Base-by-base conservation (phyloP, 129 eudicot species). In the Erigeron canadensis region DNA sequence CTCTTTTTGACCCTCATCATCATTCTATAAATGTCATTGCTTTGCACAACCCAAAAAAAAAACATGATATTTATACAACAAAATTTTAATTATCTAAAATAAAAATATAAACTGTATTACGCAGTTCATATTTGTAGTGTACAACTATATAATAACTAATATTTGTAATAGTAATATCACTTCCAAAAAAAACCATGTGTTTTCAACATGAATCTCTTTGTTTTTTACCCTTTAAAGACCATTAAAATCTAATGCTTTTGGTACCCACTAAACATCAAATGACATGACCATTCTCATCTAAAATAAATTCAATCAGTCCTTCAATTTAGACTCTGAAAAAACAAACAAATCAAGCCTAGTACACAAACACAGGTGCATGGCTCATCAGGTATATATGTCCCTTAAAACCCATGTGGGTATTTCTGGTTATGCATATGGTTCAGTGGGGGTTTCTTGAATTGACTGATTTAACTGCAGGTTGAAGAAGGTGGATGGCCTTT, bases 401-500 rank as follows among this genome's bases (percentile, higher is more conserved):
- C n/a, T 28, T 28, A 28, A 44, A 22, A 71, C 58, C 21, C 65
- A 43, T 46, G 57, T 28, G 55, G 13, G 39, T 8, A 55, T 78
- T 12, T 39, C 44, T 60, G 15, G 44, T 23, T 59, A 18, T 56
- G 0, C 13, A 54, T 9, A 37, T 55, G 69, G 28, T 11, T 57
- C 23, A 7, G 56, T 16, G 28, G 47, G 28, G 69, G 42, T 70
- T 48, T 42, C 4, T 37, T 71, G 57, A 68, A 5, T 28, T 74
- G 70, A 71, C 17, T 78, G 76, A 69, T 77, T 70, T 82, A 74
- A 82, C 48, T 70, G 70, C 80, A 88, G 91, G 70, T 62, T 23
- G 91, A 88, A 83, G 91, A 88, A 73, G 66, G 69, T 67, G 96
- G 91, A 21, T 88, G 96, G 96, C 96, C 96, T 39, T 76, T 86